Conservation (phyloP, 768 basidiomycete species). For the Agrocybe praecox region DNA sequence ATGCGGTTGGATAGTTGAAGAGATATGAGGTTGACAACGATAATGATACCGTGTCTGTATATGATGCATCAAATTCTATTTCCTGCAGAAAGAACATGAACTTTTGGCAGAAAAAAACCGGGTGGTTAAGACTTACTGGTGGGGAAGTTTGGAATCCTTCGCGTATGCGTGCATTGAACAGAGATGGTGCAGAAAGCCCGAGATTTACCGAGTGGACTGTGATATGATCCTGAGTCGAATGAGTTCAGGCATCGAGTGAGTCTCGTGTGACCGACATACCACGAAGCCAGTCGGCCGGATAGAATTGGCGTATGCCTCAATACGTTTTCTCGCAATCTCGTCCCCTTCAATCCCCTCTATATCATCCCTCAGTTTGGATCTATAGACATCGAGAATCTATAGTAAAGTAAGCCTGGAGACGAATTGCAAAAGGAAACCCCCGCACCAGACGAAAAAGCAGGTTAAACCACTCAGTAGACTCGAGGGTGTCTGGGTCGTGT, state of each 20-base stretch:
- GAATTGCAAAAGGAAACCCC: slow-evolving; percentile 2
- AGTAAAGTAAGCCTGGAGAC: slow-evolving; percentile 7
- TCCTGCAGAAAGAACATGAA: slow-evolving; percentile 45
- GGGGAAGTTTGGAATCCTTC: slow-evolving; percentile 17
- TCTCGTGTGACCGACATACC: slow-evolving; percentile 39
- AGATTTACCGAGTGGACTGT: slow-evolving; percentile 84
- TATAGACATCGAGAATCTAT: slow-evolving; percentile 73
- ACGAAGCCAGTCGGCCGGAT: slow-evolving; percentile 71
- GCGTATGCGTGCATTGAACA: slow-evolving; percentile 68
- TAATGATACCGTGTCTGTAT: slow-evolving; percentile 81
- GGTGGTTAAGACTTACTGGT: slow-evolving; percentile 15
- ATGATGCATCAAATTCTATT: slow-evolving; percentile 82
- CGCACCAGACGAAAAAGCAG: slow-evolving; percentile 77
- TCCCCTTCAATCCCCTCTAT: slow-evolving; percentile 74
- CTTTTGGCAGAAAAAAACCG: not conserved
- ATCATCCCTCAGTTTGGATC: slow-evolving; percentile 75
- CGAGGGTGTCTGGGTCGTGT: slow-evolving; percentile 36
- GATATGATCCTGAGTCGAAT: slow-evolving; percentile 69
- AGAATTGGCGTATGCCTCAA: slow-evolving; percentile 82
- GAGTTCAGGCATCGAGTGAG: slow-evolving; percentile 6
- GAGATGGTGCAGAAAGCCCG: slow-evolving; percentile 75
- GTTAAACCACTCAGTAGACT: slow-evolving; percentile 94
- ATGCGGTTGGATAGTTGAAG: slow-evolving; percentile 84
- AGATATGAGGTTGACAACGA: slow-evolving; percentile 82
- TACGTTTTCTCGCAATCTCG: slow-evolving; percentile 75